Base-by-base conservation (phyloP, 2,329 filamentous ascomycete species). In the Ophiostoma triangulosporum region DNA sequence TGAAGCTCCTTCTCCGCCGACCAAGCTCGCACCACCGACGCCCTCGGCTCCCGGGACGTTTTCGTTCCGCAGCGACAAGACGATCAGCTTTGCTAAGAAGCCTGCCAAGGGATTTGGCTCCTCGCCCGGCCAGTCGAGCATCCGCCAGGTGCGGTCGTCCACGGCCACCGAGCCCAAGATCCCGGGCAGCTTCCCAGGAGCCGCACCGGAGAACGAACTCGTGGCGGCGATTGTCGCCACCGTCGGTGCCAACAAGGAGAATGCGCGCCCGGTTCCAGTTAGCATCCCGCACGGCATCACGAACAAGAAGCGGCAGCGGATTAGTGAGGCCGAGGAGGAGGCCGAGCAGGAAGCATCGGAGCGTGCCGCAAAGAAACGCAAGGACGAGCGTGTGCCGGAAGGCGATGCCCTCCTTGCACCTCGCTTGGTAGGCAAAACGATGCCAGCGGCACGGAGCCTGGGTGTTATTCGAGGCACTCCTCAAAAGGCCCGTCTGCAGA, bases 221-320 rank as follows among this genome's bases (percentile, higher is more conserved):
- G 49, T 50, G 31, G 51, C 48, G 3, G 48, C 22, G 15, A 50
- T 20, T 52, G 56, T 35, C 14, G 60, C 64, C 11, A 59, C 51
- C 6, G 61, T 64, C 29, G 61, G 69, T 53, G 67, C 68, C 11
- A 72, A 79, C 64, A 80, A 80, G 66, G 77, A 80, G 62, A 81
- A 81, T 60, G 66, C 70, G 45, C 68, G 68, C 1, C 74, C 72
- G 6, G 58, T 63, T 20, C 35, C 46, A 24, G 70, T 73, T 50
- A 72, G 72, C 52, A 72, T 73, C 36, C 72, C 77, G 3, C 81
- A 84, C 59, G 81, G 81, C 17, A 76, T 84, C 67, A 65, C 70
- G 7, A 83, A 79, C 68, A 84, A 84, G 71, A 84, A 83, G 67
- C 76, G 81, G 26, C 73, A 76, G 60, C 73, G 80, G n/a, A 73